phyloP scores from a whole-genome alignment of 1,139 yeast genomes.

The Debaryomycetaceae sp. region DNA sequence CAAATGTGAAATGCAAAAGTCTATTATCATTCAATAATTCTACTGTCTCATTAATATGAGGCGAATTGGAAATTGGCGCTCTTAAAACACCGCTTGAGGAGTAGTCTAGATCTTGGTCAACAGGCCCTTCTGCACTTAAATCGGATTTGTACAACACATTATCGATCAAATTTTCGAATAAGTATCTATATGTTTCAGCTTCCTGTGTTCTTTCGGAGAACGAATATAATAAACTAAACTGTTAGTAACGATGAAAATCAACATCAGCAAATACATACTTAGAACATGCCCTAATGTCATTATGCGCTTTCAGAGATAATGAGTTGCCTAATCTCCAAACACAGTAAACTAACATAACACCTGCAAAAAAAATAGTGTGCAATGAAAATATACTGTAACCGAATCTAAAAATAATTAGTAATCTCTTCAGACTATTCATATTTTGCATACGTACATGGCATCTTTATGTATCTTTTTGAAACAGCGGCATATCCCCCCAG shows the following conservation, averaged over 20 bases:
- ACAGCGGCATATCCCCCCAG: constrained; percentile 18
- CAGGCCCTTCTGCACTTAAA: constrained; percentile 1
- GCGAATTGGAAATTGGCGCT: background rate
- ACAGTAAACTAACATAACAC: constrained; percentile 20
- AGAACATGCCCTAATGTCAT: constrained; percentile 19
- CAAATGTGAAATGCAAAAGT: constrained; percentile 10
- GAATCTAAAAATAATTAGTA: constrained; percentile 4
- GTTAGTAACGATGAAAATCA: background rate
- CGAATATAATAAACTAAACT: constrained; percentile 12
- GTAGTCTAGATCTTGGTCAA: background rate
- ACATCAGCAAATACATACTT: constrained; percentile 5
- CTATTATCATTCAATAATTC: constrained; percentile 7
- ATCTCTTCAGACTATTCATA: background rate
- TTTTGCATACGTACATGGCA: constrained; percentile 7
- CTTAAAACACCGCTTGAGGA: background rate
- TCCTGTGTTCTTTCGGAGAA: constrained; percentile 20
- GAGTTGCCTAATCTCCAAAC: constrained; percentile 17
- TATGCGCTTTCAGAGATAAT: constrained; percentile 14
- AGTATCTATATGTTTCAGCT: constrained; percentile 17
- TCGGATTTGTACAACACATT: constrained; percentile 11
- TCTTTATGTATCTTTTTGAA: constrained; percentile 16
- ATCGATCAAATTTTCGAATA: constrained; percentile 19
- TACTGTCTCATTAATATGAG: background rate
- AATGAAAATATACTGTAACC: constrained; percentile 20
- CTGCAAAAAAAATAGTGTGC: constrained; percentile 19